A percentile compares a stretch with the other conserved stretches of the same genome.
These are phyloP conservation scores for Puya raimondii DNA, from an alignment of 176 grass and related monocot species.

Conservation along the genomic window DNA sequence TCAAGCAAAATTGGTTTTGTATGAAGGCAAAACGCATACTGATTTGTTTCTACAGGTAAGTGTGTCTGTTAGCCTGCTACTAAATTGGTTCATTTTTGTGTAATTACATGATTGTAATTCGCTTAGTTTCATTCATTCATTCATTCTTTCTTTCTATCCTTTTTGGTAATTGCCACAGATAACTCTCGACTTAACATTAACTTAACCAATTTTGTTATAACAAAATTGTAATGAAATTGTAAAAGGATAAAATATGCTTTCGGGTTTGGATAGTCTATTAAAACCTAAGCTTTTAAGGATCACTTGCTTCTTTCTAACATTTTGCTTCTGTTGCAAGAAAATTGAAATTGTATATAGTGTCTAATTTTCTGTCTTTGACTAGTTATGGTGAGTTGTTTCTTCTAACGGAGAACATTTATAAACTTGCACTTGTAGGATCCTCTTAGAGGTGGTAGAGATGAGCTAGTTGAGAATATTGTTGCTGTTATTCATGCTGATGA, in stretches of 20 bases:
- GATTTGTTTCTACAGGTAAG: constrained; percentile 90
- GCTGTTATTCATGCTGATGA: constrained; percentile 52
- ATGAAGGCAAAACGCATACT: constrained; percentile 93
- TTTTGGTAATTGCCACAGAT: too few relatives aligned
- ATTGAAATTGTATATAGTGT: neutral
- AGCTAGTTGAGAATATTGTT: constrained; percentile 71
- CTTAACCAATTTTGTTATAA: too few relatives aligned
- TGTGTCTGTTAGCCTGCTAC: neutral
- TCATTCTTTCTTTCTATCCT: too few relatives aligned
- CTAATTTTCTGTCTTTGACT: too few relatives aligned
- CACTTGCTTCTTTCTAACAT: too few relatives aligned
- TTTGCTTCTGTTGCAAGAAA: neutral
- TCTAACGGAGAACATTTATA: neutral
- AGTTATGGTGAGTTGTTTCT: neutral
- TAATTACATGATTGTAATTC: neutral
- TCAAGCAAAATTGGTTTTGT: constrained; percentile 64
- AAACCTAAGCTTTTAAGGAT: too few relatives aligned
- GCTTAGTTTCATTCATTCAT: neutral
- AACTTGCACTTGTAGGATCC: constrained; percentile 45
- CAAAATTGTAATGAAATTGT: too few relatives aligned
- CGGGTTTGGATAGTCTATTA: too few relatives aligned
- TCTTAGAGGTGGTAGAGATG: constrained; percentile 93
- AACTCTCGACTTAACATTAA: too few relatives aligned
- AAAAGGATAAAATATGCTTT: too few relatives aligned
- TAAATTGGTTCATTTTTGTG: neutral